Evolutionary conservation across 164 flowering plant species (phyloP), one percentile per base, ranked within the genome.

Genomic region (Stephania yunnanensis): DNA sequence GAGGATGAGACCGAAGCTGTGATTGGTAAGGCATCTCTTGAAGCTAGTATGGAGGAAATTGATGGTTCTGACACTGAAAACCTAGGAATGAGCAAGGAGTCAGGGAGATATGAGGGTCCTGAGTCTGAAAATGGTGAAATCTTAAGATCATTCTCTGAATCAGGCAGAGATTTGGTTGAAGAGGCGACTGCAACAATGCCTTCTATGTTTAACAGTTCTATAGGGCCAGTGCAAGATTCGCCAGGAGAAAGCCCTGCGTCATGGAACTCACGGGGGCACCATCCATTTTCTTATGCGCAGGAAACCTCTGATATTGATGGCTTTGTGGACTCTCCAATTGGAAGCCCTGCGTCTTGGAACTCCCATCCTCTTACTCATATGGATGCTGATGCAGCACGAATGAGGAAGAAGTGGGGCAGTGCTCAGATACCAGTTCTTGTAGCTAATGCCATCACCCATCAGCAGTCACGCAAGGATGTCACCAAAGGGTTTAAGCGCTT

Each of bases 401-500:
- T 92, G 93, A 87, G 98, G 83, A 96, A 90, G 84, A 96, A 92
- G 82, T 96, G 99, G 98, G 99, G 97, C 70, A 86, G 87, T 79
- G 90, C 97, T 70, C 95, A 93, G 79, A 96, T 88, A 73, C 95
- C 94, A 69, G 63, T 87, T 75, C 67, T 89, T 69, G 88, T 82
- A 11, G 82, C 86, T 15, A 88, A 89, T 76, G 78, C 94, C 25
- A 36, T 36, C 42, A 85, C 92, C 11, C 81, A 82, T 42, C 85
- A 83, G 71, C 91, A 84, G 58, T 83, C 95, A 2, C 97, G 94
- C 58, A 93, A 91, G 82, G 98, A 92, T 83, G 81, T 93, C 80
- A 87, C 94, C 0, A 96, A 86, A 82, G 98, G 99, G 15, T 91
- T 96, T 77, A 96, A 96, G 80, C 79, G 99, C 78, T 87, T 96